Conservation (phyloP, 192 early-diverging fungal genomes). For the Backusella macrospora region DNA sequence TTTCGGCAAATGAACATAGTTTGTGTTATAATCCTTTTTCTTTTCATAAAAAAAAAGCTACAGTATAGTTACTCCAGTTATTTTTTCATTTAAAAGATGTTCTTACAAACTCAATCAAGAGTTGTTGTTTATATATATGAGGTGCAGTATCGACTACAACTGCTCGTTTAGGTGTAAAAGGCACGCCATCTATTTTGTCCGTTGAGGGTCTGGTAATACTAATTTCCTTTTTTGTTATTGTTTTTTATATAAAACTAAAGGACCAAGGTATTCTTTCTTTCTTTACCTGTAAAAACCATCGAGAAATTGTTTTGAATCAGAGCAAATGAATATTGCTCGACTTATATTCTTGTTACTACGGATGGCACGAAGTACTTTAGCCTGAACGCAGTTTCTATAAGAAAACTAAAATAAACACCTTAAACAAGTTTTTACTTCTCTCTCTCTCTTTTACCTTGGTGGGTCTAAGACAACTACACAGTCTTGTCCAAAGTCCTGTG, state of each 20-base stretch:
- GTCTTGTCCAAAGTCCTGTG: slow-evolving; percentile 42
- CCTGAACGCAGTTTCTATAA: slow-evolving; percentile 56
- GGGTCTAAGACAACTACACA: slow-evolving; percentile 79
- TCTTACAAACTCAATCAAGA: slow-evolving; percentile 64
- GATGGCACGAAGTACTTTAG: slow-evolving; percentile 64
- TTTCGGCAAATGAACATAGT: background rate
- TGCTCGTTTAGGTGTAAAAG: slow-evolving; percentile 61
- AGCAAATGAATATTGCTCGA: slow-evolving; percentile 67
- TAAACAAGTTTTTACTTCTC: background rate
- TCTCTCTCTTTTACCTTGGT: slow-evolving; percentile 50
- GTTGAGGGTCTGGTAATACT: slow-evolving; percentile 73
- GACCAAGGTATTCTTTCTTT: background rate
- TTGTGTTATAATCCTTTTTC: background rate
- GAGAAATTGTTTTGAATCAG: slow-evolving; percentile 58
- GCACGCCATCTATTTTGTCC: slow-evolving; percentile 55
- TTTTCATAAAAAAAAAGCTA: too few relatives aligned
- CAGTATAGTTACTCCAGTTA: background rate
- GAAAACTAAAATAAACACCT: background rate
- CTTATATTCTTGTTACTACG: slow-evolving; percentile 54
- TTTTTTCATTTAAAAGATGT: slow-evolving; percentile 23
- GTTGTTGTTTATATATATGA: slow-evolving; percentile 68
- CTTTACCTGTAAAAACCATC: slow-evolving; percentile 67
- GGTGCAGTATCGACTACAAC: slow-evolving; percentile 76
- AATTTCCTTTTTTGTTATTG: background rate
- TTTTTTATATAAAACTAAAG: background rate